Conservation (phyloP, 2,329 filamentous ascomycete species). For the Aspergillus tubingensis region DNA sequence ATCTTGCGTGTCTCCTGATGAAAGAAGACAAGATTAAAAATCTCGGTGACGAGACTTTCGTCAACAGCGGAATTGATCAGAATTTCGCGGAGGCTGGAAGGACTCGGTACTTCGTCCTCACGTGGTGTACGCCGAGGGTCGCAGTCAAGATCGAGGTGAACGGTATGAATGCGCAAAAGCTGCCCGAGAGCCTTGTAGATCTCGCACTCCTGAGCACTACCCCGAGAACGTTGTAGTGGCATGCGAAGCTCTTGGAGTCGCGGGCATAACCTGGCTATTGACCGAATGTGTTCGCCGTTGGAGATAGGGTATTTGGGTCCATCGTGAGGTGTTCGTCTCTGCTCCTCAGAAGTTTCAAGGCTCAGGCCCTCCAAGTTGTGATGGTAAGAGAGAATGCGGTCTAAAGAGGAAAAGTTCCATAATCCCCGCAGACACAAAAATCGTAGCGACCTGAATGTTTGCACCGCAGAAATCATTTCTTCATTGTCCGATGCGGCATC, state of each 20-base stretch:
- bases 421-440: constrained; percentile 5
- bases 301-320: constrained; percentile 2
- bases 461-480: constrained; percentile 1
- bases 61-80: constrained; percentile 10
- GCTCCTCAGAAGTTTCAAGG: neutral
- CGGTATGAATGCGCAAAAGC: neutral
- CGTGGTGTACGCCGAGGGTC: neutral
- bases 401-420: neutral
- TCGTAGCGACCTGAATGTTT: neutral
- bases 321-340: neutral
- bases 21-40: constrained; percentile 5
- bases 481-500: neutral
- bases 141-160: constrained; percentile 12
- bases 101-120: neutral
- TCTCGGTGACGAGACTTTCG: neutral
- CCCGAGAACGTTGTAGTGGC: constrained; percentile 4
- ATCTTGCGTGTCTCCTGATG: neutral
- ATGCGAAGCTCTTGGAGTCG: constrained; percentile 6
- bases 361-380: constrained; percentile 10
- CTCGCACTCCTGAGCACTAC: neutral
- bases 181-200: constrained; percentile 6
- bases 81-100: neutral
- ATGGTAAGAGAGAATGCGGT: neutral
- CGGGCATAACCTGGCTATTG: neutral
- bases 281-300: neutral